phyloP scores from a whole-genome alignment of 352 stramenopile species.

The Pelagophyceae sp. region DNA sequence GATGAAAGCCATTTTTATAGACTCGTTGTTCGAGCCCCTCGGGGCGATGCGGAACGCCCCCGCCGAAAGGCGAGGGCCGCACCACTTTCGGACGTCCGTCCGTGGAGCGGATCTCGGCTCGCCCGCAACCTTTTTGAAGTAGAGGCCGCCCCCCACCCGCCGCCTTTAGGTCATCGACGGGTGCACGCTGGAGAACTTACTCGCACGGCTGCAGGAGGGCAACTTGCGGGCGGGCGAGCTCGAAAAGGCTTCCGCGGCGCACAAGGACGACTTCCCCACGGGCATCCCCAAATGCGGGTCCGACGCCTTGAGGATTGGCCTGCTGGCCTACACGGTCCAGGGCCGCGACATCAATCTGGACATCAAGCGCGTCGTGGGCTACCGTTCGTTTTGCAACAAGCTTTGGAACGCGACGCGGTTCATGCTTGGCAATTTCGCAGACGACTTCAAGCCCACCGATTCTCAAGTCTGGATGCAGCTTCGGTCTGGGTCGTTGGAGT shows the following conservation, averaged over 20 bases:
- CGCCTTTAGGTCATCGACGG: slow-evolving; percentile 93
- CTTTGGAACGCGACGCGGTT: slow-evolving; percentile 99
- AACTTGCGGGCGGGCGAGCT: slow-evolving; percentile 93
- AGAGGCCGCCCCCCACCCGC: no score
- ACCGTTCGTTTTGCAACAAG: slow-evolving; percentile 99
- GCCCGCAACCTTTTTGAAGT: no score
- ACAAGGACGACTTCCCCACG: slow-evolving; percentile 90
- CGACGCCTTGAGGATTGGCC: slow-evolving; percentile 91
- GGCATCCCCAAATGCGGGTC: slow-evolving; percentile 95
- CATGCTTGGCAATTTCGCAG: slow-evolving; percentile 87
- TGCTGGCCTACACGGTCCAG: slow-evolving; percentile 85
- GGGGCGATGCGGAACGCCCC: no score
- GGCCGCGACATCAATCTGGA: slow-evolving; percentile 97
- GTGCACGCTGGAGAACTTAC: slow-evolving; percentile 79
- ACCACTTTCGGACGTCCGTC: no score
- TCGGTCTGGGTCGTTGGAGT: slow-evolving; percentile 52
- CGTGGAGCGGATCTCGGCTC: no score
- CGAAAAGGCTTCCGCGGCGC: slow-evolving; percentile 85
- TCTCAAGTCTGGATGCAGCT: slow-evolving; percentile 50
- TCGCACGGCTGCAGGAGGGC: slow-evolving; percentile 80
- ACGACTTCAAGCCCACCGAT: slow-evolving; percentile 42
- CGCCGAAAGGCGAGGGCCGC: no score
- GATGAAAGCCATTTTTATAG: no score
- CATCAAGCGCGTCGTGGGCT: slow-evolving; percentile 95
- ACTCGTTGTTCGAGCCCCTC: no score